Percentiles rank a stretch among this genome's conserved stretches.
Evolutionary conservation across 1,284 basidiomycete genomes (phyloP).

Genomic region (Moniliella sp.): DNA sequence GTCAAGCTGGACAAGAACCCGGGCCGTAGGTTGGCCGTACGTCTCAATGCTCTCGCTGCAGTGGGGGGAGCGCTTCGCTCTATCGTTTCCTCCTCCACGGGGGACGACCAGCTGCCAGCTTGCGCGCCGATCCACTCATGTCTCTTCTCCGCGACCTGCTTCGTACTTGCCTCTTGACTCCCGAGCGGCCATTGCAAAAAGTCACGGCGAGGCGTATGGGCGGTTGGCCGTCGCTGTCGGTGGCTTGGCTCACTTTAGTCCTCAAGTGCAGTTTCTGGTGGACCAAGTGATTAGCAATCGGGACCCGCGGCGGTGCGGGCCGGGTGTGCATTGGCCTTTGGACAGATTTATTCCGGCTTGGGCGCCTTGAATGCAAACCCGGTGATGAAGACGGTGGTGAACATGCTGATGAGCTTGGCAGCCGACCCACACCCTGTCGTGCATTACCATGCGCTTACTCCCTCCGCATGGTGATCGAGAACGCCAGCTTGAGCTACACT

Average conservation of each 20-base stretch:
- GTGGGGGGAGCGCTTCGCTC: constrained; percentile 55
- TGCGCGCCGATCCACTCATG: constrained; percentile 47
- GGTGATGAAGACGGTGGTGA: constrained; percentile 80
- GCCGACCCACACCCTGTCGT: constrained; percentile 91
- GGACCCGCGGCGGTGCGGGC: constrained; percentile 74
- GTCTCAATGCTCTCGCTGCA: constrained; percentile 62
- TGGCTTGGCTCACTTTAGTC: constrained; percentile 58
- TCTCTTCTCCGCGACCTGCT: constrained; percentile 51
- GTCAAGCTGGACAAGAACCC: constrained; percentile 68
- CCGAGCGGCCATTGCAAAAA: constrained; percentile 55
- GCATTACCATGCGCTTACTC: constrained; percentile 73
- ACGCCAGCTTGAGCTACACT: constrained; percentile 73
- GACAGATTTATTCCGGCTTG: constrained; percentile 75
- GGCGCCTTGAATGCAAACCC: constrained; percentile 82
- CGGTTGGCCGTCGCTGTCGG: constrained; percentile 63
- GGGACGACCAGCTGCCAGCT: constrained; percentile 15
- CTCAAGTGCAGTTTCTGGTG: constrained; percentile 77
- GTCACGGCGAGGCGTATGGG: constrained; percentile 75
- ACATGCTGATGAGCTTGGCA: constrained; percentile 79
- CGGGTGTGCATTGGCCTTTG: constrained; percentile 78
- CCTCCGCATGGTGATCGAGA: constrained; percentile 70
- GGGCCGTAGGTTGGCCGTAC: constrained; percentile 65
- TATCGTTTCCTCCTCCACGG: constrained; percentile 7
- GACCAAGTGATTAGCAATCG: constrained; percentile 91
- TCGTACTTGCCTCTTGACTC: constrained; percentile 63